A percentile compares a stretch with the other conserved stretches of the same genome.
Conservation (phyloP, 441 rosid genomes). For the Adansonia gregorii region DNA sequence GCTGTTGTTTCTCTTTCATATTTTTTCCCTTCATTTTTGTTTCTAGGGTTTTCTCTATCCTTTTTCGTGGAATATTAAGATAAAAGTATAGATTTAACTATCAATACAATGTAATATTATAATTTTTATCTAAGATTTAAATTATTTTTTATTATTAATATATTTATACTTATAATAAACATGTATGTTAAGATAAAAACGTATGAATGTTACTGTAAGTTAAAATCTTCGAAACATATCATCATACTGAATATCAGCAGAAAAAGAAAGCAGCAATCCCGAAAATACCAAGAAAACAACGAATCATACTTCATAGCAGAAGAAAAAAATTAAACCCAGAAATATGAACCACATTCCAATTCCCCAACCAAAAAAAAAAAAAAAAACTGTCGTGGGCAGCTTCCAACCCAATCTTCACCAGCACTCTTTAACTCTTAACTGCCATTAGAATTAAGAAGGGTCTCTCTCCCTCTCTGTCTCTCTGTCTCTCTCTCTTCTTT, state of each 20-base stretch:
- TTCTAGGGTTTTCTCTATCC: constrained; percentile 19
- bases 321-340: not conserved
- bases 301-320: not conserved
- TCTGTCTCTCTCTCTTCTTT: not conserved
- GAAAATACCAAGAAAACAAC: not conserved
- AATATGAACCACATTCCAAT: not conserved
- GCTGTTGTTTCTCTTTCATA: not conserved
- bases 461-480: too few relatives aligned
- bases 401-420: constrained; percentile 9
- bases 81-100: too few relatives aligned
- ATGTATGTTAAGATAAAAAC: too few relatives aligned
- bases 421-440: constrained; percentile 5
- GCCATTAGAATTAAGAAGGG: not conserved
- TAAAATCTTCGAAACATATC: not conserved
- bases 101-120: too few relatives aligned
- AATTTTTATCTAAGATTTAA: too few relatives aligned
- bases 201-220: too few relatives aligned
- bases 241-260: not conserved
- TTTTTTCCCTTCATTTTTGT: not conserved
- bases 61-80: not conserved
- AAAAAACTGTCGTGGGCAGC: not conserved
- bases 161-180: too few relatives aligned
- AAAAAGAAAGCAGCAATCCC: constrained; percentile 30
- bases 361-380: not conserved
- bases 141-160: too few relatives aligned